Base-by-base conservation (phyloP, 805 yeast species). In the Hanseniaspora meyeri region DNA sequence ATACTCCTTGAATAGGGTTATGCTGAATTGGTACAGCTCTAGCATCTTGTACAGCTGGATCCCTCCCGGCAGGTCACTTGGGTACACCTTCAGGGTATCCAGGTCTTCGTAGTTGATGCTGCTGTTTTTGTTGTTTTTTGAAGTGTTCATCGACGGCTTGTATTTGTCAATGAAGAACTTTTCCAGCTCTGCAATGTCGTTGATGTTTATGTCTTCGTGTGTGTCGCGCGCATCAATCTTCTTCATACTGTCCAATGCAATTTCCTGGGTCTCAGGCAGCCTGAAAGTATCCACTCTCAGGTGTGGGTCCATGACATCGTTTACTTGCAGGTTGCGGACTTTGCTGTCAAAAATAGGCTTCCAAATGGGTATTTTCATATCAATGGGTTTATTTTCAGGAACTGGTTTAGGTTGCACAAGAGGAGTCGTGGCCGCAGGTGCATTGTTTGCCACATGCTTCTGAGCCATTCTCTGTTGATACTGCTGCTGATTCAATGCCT, bases 21-120 rank as follows among this genome's bases (percentile, higher is more conserved):
- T 51, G 16, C 43, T 51, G 17, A 51, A 51, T 6, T 51, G 49
- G 27, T 51, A 51, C 34, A 51, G 36, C 27, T 51, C 55, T n/a
- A 51, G n/a, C 4, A 57, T 68, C 65, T 49, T 63, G 62, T 53
- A 62, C 60, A 55, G 63, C 63, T 47, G 79, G 62, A 11, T 73
- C 72, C 60, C 63, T 4, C 64, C 43, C 3, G 72, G 71, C 1
- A 64, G 59, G 9, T 57, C 60, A 14, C 46, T 40, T 6, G 53
- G 57, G 8, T 43, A 51, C 10, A 46, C 31, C 14, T 45, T 37
- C 3, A 43, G 31, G 3, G 16, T 29, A 20, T 55, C 58, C 58
- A 57, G 38, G 32, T 49, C 60, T 58, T 20, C 53, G 57, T 59
- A 60, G 58, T 57, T 38, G 31, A 54, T 55, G 20, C 49, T 38